Evolutionary conservation across 495 filamentous ascomycete genomes (phyloP).

Genomic region (Aspergillus bertholletiae): DNA sequence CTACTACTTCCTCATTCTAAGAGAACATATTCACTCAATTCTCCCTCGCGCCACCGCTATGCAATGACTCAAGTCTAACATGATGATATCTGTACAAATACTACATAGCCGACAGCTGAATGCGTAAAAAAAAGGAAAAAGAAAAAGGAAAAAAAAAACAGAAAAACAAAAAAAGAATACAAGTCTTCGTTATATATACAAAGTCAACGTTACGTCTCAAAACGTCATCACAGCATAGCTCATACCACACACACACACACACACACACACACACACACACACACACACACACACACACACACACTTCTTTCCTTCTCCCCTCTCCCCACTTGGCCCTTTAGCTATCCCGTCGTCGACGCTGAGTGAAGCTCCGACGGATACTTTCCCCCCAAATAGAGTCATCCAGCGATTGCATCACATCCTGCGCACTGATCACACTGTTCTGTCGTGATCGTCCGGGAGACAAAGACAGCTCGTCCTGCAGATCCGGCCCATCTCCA

Average conservation of each 20-base stretch:
- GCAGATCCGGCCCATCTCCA: constrained; percentile 21
- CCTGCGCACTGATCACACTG: constrained; percentile 70
- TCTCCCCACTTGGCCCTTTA: no score
- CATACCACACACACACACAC: no score
- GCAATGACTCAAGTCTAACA: constrained; percentile 6
- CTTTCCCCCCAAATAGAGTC: constrained; percentile 91
- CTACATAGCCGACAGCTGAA: no score
- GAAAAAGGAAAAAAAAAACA: background rate
- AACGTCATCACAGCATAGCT: constrained; percentile 8
- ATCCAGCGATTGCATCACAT: constrained; percentile 77
- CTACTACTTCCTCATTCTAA: no score
- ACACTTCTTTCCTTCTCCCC: no score
- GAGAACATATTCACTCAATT: background rate
- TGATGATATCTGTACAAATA: constrained; percentile 11
- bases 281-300: no score
- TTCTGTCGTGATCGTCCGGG: constrained; percentile 39
- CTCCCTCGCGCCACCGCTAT: constrained; percentile 6
- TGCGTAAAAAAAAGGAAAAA: background rate
- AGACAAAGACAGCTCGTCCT: constrained; percentile 8
- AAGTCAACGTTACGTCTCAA: background rate
- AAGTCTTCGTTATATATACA: background rate
- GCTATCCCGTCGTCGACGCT: constrained; percentile 46
- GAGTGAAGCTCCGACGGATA: constrained; percentile 82
- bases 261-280: no score
- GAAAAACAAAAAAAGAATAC: constrained; percentile 4